Conservation (phyloP, 2,329 filamentous ascomycete genomes). For the Fusarium annulatum region DNA sequence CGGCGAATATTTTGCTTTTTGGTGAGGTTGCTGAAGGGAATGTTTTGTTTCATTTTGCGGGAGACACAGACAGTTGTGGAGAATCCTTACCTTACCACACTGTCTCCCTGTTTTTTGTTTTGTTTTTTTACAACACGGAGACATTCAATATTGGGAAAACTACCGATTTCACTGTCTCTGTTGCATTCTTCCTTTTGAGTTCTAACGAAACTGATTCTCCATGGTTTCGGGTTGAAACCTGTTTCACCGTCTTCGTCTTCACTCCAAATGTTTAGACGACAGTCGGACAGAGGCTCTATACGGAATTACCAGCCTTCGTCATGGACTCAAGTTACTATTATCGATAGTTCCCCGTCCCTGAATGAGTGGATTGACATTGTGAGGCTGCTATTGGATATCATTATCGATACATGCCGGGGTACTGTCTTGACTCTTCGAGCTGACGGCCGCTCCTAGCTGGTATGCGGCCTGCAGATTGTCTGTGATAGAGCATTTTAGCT, state of each 20-base stretch:
- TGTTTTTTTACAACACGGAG: not conserved
- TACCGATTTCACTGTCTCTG: slow-evolving; percentile 7
- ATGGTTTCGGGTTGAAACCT: slow-evolving; percentile 28
- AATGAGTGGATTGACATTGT: not conserved
- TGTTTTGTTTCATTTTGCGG: slow-evolving; percentile 30
- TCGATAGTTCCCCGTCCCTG: not conserved
- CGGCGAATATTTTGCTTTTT: slow-evolving; percentile 23
- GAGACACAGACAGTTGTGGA: slow-evolving; percentile 24
- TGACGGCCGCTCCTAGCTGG: slow-evolving; percentile 2
- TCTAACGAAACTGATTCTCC: slow-evolving; percentile 10
- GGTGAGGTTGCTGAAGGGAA: slow-evolving; percentile 17
- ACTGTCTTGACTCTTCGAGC: slow-evolving; percentile 23
- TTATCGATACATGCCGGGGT: slow-evolving; percentile 9
- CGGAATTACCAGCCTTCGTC: not conserved
- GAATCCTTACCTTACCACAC: slow-evolving; percentile 6
- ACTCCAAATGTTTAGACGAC: not conserved
- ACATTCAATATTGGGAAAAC: not conserved
- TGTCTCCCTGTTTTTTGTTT: slow-evolving; percentile 8
- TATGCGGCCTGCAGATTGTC: slow-evolving; percentile 7
- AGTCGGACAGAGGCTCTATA: not conserved
- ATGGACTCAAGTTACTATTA: not conserved
- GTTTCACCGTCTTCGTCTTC: slow-evolving; percentile 6
- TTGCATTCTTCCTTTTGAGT: slow-evolving; percentile 2
- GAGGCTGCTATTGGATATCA: slow-evolving; percentile 25
- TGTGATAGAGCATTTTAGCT: slow-evolving; percentile 22